Evolutionary conservation across 2,329 filamentous ascomycete genomes (phyloP).

Genomic region (Trichoderma harzianum): DNA sequence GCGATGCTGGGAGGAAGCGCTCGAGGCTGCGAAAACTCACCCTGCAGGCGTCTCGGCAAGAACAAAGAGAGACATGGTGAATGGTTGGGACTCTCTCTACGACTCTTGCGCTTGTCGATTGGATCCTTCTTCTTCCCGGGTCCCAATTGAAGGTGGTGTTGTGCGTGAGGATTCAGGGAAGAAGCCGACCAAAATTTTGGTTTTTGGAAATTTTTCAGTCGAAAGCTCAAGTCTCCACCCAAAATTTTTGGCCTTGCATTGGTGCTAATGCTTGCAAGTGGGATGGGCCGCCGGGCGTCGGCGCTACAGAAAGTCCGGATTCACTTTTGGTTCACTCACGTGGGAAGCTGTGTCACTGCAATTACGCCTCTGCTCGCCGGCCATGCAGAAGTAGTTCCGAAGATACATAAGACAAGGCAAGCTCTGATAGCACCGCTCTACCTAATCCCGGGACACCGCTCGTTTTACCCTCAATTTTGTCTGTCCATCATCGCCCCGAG

Average conservation of each 20-base stretch:
- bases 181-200: constrained; percentile 30
- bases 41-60: constrained; percentile 87
- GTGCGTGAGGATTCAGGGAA: constrained; percentile 34
- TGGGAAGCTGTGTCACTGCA: constrained; percentile 19
- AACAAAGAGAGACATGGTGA: constrained; percentile 83
- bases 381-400: constrained; percentile 13
- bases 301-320: constrained; percentile 28
- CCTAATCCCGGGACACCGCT: not conserved
- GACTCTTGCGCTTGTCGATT: constrained; percentile 32
- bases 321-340: constrained; percentile 22
- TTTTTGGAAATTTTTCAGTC: constrained; percentile 43
- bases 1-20: not conserved
- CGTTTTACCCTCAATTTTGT: not conserved
- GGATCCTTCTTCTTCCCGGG: constrained; percentile 35
- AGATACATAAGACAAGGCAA: not conserved
- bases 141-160: constrained; percentile 35
- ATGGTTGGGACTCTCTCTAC: constrained; percentile 30
- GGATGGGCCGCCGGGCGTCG: constrained; percentile 26
- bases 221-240: constrained; percentile 37
- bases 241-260: constrained; percentile 41
- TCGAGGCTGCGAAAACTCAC: constrained; percentile 42
- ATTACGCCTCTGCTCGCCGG: constrained; percentile 7
- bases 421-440: not conserved
- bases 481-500: not conserved
- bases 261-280: constrained; percentile 30